These are phyloP conservation scores for Apostasia ramifera DNA, from an alignment of 106 monocot species.

Conservation along the genomic window DNA sequence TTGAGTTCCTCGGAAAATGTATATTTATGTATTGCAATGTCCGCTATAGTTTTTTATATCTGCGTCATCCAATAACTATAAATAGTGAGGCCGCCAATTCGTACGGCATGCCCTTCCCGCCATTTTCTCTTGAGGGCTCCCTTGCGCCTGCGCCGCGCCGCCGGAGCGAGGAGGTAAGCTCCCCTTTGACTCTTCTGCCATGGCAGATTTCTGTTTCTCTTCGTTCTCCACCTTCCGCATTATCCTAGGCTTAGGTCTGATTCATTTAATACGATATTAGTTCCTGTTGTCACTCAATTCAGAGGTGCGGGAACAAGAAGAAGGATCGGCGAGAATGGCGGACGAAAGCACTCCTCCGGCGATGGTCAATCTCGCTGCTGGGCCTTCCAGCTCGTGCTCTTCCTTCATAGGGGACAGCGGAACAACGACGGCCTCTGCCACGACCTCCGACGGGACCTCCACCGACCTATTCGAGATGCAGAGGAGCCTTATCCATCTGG, in stretches of 20 bases:
- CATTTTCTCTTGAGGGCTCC: too few species aligned
- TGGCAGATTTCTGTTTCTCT: background rate
- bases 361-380: background rate
- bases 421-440: background rate
- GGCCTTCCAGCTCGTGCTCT: background rate
- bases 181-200: background rate
- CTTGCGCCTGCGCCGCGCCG: background rate
- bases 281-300: background rate
- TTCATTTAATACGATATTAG: background rate
- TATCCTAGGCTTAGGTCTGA: background rate
- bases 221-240: too few species aligned
- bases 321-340: background rate
- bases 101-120: too few species aligned
- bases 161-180: background rate
- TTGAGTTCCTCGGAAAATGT: too few species aligned
- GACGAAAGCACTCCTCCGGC: background rate
- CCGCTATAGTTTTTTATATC: too few species aligned
- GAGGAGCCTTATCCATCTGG: conserved; percentile 21
- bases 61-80: too few species aligned
- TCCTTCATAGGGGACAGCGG: background rate
- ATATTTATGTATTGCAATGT: too few species aligned
- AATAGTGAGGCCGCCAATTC: too few species aligned
- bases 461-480: conserved; percentile 20
- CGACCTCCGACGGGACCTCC: background rate
- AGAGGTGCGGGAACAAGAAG: background rate